A percentile compares a stretch with the other conserved stretches of the same genome.
Conservation (phyloP, 2,329 filamentous ascomycete genomes). For the Helotiales sp. region DNA sequence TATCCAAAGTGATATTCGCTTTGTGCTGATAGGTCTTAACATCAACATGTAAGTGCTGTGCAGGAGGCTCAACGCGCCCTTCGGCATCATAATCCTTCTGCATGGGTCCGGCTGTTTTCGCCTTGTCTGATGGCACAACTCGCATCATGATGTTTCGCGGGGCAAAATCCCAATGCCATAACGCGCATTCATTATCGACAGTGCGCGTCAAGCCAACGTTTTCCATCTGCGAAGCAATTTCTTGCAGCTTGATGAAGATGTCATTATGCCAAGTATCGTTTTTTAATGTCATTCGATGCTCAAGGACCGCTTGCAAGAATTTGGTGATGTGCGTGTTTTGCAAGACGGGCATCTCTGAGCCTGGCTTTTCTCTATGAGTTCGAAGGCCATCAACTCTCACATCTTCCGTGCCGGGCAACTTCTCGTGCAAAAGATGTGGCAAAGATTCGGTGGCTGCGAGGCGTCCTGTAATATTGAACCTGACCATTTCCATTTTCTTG, state of each 20-base stretch:
- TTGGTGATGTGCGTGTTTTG: conserved; percentile 2
- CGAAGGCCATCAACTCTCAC: neutral
- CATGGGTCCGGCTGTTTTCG: no score
- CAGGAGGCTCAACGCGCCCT: no score
- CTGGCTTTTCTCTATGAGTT: no score
- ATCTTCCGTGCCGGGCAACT: neutral
- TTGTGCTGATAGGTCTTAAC: no score
- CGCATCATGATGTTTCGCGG: conserved; percentile 15
- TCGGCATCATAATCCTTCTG: no score
- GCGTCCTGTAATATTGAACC: conserved; percentile 6
- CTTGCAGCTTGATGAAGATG: neutral
- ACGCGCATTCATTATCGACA: conserved; percentile 1
- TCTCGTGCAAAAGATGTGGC: neutral
- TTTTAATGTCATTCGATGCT: neutral
- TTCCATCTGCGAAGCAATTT: conserved; percentile 15
- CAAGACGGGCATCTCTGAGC: conserved; percentile 1
- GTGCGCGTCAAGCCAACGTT: conserved; percentile 8
- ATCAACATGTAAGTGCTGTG: no score
- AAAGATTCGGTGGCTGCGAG: conserved; percentile 1
- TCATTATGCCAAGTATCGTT: neutral
- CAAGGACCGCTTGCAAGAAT: conserved; percentile 2
- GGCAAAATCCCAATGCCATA: conserved; percentile 27
- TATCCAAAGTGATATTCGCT: no score
- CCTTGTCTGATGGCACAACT: no score
- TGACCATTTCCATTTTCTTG: conserved; percentile 8